Conservation (phyloP, 108 stramenopile species). For the Skeletonema tropicum region DNA sequence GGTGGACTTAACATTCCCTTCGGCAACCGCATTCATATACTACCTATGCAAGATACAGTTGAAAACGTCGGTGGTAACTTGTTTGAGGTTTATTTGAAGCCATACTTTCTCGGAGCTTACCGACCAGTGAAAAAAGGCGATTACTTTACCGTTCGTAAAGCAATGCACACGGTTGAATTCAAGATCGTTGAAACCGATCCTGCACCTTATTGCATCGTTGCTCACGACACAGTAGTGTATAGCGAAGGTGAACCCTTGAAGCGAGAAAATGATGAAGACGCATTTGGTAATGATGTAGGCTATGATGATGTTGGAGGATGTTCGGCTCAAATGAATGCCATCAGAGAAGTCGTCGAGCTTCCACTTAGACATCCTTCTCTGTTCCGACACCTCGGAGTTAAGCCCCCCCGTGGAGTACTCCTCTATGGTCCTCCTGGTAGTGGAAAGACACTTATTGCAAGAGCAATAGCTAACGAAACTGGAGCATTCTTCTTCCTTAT, state of each 20-base stretch:
- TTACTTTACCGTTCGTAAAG: constrained; percentile 73
- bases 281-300: constrained; percentile 42
- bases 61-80: constrained; percentile 79
- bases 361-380: constrained; percentile 81
- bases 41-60: constrained; percentile 81
- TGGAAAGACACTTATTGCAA: constrained; percentile 97
- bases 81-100: constrained; percentile 86
- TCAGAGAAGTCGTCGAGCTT: constrained; percentile 87
- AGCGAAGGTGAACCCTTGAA: constrained; percentile 82
- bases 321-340: constrained; percentile 63
- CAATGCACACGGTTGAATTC: constrained; percentile 86
- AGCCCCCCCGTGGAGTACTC: constrained; percentile 72
- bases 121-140: constrained; percentile 83
- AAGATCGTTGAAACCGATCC: constrained; percentile 87
- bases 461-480: constrained; percentile 98
- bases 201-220: constrained; percentile 71
- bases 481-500: constrained; percentile 95
- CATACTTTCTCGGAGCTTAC: constrained; percentile 85
- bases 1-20: constrained; percentile 73
- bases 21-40: constrained; percentile 75
- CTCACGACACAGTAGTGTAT: constrained; percentile 86
- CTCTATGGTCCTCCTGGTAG: constrained; percentile 79
- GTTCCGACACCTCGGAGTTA: constrained; percentile 70
- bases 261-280: constrained; percentile 73
- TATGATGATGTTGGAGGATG: constrained; percentile 88